Evolutionary conservation across 148 eudicot genomes (phyloP).

Genomic region (Euryodendron excelsum): DNA sequence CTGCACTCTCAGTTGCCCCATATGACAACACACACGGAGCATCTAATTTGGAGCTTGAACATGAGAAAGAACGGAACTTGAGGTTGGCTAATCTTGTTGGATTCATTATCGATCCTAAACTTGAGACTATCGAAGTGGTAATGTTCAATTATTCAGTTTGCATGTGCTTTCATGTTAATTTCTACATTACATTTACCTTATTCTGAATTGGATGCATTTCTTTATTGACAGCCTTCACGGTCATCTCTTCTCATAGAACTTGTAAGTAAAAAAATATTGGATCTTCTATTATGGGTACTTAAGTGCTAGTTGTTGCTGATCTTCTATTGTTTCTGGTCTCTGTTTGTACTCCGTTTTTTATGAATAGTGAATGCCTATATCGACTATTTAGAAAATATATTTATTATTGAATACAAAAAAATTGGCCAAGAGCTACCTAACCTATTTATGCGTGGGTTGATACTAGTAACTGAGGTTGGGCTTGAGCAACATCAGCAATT

Average conservation of each 20-base stretch:
- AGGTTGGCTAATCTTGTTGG: conserved; percentile 83
- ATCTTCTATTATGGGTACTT: too few relatives aligned
- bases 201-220: conserved; percentile 21
- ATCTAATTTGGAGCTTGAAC: conserved; percentile 83
- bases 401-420: not conserved
- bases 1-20: conserved; percentile 79
- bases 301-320: too few relatives aligned
- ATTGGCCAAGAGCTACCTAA: not conserved
- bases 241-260: conserved; percentile 66
- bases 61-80: conserved; percentile 71
- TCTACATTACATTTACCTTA: not conserved
- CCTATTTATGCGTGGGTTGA: not conserved
- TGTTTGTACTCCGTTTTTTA: too few relatives aligned
- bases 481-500: too few relatives aligned
- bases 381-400: too few relatives aligned
- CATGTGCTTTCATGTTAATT: not conserved
- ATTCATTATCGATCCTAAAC: conserved; percentile 73
- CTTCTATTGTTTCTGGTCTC: too few relatives aligned
- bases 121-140: conserved; percentile 76
- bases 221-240: conserved; percentile 66
- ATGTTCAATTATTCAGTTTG: not conserved
- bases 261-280: conserved; percentile 41
- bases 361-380: too few relatives aligned
- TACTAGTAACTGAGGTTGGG: too few relatives aligned
- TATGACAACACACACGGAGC: conserved; percentile 68